A percentile compares a stretch with the other conserved stretches of the same genome.
Conservation (phyloP, 441 rosid species). For the Mallotus japonicus region DNA sequence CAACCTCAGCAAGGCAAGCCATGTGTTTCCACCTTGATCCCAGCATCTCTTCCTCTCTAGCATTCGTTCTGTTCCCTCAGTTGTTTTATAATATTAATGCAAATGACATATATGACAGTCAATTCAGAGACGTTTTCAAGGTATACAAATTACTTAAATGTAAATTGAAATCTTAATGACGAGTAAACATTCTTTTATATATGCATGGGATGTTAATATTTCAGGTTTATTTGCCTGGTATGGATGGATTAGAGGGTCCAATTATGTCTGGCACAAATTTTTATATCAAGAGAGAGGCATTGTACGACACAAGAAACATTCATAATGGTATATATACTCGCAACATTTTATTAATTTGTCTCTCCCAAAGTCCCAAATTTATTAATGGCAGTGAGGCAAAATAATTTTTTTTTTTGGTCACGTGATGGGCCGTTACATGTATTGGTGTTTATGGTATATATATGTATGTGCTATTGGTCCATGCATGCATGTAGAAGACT, state of each 20-base stretch:
- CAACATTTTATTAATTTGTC: no score
- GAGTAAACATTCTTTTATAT: no score
- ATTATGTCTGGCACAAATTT: slow-evolving; percentile 34
- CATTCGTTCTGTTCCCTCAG: slow-evolving; percentile 48
- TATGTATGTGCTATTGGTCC: no score
- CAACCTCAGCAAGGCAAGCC: slow-evolving; percentile 43
- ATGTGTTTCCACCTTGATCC: slow-evolving; percentile 46
- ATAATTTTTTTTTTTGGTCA: no score
- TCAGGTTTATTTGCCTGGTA: slow-evolving; percentile 25
- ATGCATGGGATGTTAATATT: no score
- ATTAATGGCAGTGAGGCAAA: no score
- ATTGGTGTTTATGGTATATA: no score
- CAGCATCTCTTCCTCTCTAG: slow-evolving; percentile 24
- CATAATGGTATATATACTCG: slow-evolving; percentile 16
- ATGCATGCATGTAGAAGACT: no score
- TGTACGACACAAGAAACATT: slow-evolving; percentile 13
- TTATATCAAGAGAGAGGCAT: slow-evolving; percentile 37
- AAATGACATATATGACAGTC: slow-evolving; percentile 43
- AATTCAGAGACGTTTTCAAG: slow-evolving; percentile 10
- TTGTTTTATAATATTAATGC: slow-evolving; percentile 33
- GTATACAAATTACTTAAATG: slow-evolving; percentile 8
- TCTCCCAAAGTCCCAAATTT: no score
- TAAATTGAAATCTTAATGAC: no score
- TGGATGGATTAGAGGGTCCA: slow-evolving; percentile 47
- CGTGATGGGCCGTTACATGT: no score